Base-by-base conservation (phyloP, 371 early-diverging fungal genomes). In the Parasitella parasitica region DNA sequence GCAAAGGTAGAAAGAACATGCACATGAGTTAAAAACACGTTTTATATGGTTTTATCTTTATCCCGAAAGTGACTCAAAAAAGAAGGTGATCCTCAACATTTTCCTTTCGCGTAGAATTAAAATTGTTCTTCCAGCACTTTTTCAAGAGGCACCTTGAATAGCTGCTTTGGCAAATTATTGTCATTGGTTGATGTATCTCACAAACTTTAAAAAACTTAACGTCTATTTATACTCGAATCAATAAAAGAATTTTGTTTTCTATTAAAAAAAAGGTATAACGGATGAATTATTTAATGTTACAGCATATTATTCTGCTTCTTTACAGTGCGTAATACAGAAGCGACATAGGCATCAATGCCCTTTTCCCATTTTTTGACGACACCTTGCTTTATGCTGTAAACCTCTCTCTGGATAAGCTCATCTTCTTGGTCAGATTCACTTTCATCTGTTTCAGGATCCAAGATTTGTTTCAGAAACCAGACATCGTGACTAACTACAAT, bases 401-500 rank as follows among this genome's bases (percentile, higher is more conserved):
- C 39, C 8, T 78, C 78, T 8, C 57, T 54, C 28, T 67, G 56
- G 0, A 11, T 22, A 28, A 30, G 27, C 36, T 60, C 58, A 0
- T 70, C 71, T 0, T 77, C 75, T 4, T 77, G 73, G 8, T 71
- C 64, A n/a, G 34, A 61, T 8, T 28, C 28, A 11, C 28, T 28
- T 0, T 69, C 77, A 9, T 51, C 51, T 1, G 71, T 64, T 2
- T 77, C 74, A 0, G 68, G 66, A 50, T 85, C 85, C 49, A 88
- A 78, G 0, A 87, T 73, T 26, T 80, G 78, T 28, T 87, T 83
- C 58, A 91, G 60, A 68, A 91, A 90, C 81, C 85, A 89, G 15
- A 87, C 69, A 63, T 92, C 92, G 80, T 92, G 92, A 57, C 87
- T 85, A 15, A 92, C 89, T 16, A 86, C 55, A 7, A 92, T 75